These are phyloP conservation scores for Excoecaria agallocha DNA, from an alignment of 345 rosid species.

Conservation along the genomic window DNA sequence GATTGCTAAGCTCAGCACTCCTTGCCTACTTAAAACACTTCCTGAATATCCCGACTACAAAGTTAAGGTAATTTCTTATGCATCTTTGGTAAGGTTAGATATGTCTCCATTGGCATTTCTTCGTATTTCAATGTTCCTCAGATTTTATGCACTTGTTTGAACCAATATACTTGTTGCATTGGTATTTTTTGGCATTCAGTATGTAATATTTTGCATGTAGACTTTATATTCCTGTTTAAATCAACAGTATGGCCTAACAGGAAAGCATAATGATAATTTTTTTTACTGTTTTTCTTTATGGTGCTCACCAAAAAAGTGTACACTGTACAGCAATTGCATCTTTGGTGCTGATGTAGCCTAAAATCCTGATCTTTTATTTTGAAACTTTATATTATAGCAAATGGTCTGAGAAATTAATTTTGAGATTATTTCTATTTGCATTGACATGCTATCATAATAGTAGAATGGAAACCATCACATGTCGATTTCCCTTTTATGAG, in stretches of 20 bases:
- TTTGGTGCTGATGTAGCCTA: background rate
- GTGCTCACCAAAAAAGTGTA: background rate
- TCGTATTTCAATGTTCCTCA: background rate
- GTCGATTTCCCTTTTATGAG: background rate
- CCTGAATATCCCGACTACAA: slow-evolving; percentile 65
- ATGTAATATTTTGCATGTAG: background rate
- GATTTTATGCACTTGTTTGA: background rate
- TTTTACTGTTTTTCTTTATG: background rate
- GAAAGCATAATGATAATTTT: background rate
- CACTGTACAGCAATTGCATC: background rate
- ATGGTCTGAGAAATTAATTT: background rate
- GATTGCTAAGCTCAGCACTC: slow-evolving; percentile 90
- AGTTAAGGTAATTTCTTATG: slow-evolving; percentile 58
- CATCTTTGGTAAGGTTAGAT: background rate
- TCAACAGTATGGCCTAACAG: background rate
- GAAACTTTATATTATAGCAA: background rate
- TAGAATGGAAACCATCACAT: background rate
- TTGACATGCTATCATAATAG: background rate
- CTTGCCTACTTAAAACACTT: slow-evolving; percentile 69
- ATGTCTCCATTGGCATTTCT: background rate
- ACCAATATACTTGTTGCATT: background rate
- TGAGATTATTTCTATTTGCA: background rate
- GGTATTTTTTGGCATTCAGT: background rate
- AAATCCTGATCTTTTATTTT: background rate
- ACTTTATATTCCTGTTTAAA: background rate